These are phyloP conservation scores for Hamiltosporidium tvaerminnensis DNA, from an alignment of 371 early-diverging fungal genomes.

Conservation along the genomic window DNA sequence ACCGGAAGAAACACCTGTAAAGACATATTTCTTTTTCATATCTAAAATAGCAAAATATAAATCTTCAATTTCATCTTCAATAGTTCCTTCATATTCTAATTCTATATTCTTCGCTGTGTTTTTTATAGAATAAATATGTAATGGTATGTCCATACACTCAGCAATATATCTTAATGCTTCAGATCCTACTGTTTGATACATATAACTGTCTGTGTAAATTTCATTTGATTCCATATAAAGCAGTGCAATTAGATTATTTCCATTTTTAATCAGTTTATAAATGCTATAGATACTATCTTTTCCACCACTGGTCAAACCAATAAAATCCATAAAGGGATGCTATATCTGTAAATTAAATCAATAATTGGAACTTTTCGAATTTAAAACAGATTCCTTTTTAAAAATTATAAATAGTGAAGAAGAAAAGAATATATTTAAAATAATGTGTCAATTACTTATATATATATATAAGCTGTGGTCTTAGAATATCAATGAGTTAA, in stretches of 20 bases:
- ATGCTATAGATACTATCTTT: constrained; percentile 92
- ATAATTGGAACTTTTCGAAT: no score
- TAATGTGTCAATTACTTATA: no score
- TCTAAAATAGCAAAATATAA: constrained; percentile 61
- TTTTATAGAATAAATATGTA: constrained; percentile 63
- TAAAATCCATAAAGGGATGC: constrained; percentile 39
- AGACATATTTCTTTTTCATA: constrained; percentile 62
- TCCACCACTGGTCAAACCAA: constrained; percentile 65
- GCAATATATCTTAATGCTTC: constrained; percentile 67
- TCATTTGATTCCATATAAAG: constrained; percentile 64
- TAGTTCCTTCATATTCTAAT: constrained; percentile 52
- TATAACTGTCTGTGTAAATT: constrained; percentile 83
- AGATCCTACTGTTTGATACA: constrained; percentile 96
- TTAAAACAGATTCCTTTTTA: no score
- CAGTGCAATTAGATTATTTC: constrained; percentile 75
- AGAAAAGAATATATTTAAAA: no score
- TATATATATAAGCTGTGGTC: no score
- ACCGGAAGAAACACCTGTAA: constrained; percentile 77
- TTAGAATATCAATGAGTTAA: no score
- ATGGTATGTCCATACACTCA: constrained; percentile 71
- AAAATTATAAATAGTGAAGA: no score
- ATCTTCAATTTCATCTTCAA: constrained; percentile 87
- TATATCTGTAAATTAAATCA: background rate
- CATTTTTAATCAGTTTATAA: constrained; percentile 76
- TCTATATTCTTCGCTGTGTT: constrained; percentile 58